phyloP scores from a whole-genome alignment of 352 stramenopile genomes.

The Globisporangium emineosum region DNA sequence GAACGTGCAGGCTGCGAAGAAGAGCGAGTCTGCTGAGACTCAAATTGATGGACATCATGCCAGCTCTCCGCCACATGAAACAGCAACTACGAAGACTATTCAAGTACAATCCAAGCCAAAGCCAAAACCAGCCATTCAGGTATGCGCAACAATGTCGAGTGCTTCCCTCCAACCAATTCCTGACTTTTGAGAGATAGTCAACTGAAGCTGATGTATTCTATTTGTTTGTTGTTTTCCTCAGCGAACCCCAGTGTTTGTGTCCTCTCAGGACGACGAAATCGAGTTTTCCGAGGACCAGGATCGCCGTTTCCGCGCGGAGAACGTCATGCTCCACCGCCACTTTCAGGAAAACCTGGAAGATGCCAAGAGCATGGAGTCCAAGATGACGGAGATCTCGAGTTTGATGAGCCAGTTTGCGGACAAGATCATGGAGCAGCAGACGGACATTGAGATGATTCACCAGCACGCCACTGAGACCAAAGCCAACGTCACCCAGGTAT shows the following conservation, averaged over 20 bases:
- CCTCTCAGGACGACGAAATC: constrained; percentile 38
- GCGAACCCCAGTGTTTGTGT: constrained; percentile 32
- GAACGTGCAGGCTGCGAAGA: background rate
- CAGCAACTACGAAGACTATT: background rate
- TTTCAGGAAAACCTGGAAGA: constrained; percentile 87
- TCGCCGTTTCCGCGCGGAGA: constrained; percentile 61
- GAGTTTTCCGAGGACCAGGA: constrained; percentile 68
- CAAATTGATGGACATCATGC: background rate
- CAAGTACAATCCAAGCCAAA: background rate
- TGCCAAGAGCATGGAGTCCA: constrained; percentile 81
- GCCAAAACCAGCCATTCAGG: constrained; percentile 12
- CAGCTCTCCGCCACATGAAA: background rate
- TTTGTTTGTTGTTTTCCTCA: constrained; percentile 8
- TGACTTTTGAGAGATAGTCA: background rate
- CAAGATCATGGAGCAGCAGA: constrained; percentile 83
- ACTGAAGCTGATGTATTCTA: background rate
- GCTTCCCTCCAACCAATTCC: background rate
- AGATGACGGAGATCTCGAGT: constrained; percentile 83
- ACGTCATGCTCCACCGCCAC: constrained; percentile 73
- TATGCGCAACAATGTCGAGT: background rate
- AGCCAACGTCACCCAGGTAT: constrained; percentile 68
- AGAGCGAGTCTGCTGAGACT: background rate
- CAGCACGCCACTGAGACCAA: constrained; percentile 66
- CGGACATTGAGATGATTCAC: constrained; percentile 76
- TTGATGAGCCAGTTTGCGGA: constrained; percentile 84